Base-by-base conservation (phyloP, 768 basidiomycete species). In the Boletus sp. region DNA sequence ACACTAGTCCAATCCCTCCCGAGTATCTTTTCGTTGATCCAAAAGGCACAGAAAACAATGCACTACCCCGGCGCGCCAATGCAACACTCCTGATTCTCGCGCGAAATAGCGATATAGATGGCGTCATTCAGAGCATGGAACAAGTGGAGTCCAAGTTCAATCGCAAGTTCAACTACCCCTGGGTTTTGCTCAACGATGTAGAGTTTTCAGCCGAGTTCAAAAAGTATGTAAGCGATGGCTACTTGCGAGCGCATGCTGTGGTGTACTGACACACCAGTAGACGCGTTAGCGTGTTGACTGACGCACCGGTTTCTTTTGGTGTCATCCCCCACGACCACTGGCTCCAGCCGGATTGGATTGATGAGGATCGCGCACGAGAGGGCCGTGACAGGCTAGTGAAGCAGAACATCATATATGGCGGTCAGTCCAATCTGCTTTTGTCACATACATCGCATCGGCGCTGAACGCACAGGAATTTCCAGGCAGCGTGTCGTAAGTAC, bases 301-400 rank as follows among this genome's bases (percentile, higher is more conserved):
- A 69, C 10, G 70, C 76, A 3, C 71, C 75, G 4, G 72, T 82
- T 32, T 64, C 72, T 15, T 87, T 84, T 59, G 85, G 83, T 8
- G 64, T 76, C 2, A 81, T 91, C 25, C 80, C 84, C 17, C 68
- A 66, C 23, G 77, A 82, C 3, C 77, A 87, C 49, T 90, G 88
- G 88, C 71, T 74, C 56, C 88, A 90, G 65, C 88, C 88, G 0
- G 77, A 77, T 33, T 87, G 80, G 82, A 82, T 91, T 43, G 86
- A 91, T 58, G 87, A 90, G 61, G 76, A 77, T 11, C 75, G 76
- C 41, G 89, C 88, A 1, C 70, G 67, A 2, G 74, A 75, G 17
- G 77, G 76, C 13, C 72, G 86, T 33, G 71, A 79, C 38, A 74
- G 76, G 51, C 79, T 90, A 78, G 75, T 70, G 5, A 59, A 56